Evolutionary conservation across 2,329 filamentous ascomycete genomes (phyloP).

Genomic region (Alternaria infectoria): DNA sequence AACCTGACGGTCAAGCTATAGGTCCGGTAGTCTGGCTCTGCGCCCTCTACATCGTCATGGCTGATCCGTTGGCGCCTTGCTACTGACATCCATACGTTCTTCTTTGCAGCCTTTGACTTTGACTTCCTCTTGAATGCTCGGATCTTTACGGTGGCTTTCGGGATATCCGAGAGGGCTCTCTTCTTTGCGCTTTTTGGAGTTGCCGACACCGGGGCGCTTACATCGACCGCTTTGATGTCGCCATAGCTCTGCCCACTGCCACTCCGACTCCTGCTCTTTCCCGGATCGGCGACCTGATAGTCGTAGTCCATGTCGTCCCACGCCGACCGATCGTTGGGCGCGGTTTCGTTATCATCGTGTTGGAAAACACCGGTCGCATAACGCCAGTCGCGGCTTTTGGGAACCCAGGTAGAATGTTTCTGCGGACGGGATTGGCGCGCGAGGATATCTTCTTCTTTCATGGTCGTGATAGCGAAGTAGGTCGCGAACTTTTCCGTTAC

Average conservation of each 20-base stretch:
- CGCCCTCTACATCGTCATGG: background rate
- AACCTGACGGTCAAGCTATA: constrained; percentile 15
- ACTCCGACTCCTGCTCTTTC: background rate
- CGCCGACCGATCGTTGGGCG: constrained; percentile 10
- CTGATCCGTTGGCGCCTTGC: background rate
- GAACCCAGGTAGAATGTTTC: constrained; percentile 16
- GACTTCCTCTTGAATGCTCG: background rate
- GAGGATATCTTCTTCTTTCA: constrained; percentile 19
- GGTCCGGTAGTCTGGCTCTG: background rate
- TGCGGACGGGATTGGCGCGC: constrained; percentile 22
- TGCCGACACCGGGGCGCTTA: background rate
- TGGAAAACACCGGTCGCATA: constrained; percentile 17
- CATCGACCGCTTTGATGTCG: background rate
- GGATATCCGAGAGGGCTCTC: background rate
- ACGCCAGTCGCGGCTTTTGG: constrained; percentile 24
- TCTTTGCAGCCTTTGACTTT: background rate
- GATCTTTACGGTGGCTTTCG: background rate
- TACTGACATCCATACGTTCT: constrained; percentile 5
- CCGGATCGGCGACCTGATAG: background rate
- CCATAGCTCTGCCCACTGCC: background rate
- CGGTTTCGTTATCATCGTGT: constrained; percentile 17
- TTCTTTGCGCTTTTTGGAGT: background rate
- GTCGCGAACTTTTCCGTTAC: background rate
- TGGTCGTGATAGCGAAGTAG: background rate
- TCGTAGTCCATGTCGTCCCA: constrained; percentile 24